Evolutionary conservation across 495 filamentous ascomycete species (phyloP), one percentile per base, ranked within the genome.

Genomic region (Viridothelium virens): DNA sequence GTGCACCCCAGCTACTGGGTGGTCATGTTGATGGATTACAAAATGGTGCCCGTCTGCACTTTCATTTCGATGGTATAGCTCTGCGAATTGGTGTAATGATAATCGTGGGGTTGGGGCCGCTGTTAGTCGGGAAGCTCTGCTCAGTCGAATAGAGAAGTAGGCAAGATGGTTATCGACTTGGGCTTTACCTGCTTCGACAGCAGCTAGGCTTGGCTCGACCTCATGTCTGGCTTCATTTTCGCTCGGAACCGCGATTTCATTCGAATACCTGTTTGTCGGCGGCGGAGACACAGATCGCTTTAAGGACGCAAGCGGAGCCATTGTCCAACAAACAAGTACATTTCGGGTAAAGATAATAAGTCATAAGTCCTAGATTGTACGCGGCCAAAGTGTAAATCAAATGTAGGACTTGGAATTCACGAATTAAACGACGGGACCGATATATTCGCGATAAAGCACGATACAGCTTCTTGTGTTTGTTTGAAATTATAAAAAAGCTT

Each of bases 11-110:
- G 86, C 83, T 9, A 87, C 75, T 2, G 86, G 86, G 73, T 89
- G 87, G 67, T 89, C 87, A 70, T 89, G 87, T 70, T 89, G 87
- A 72, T 88, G 85, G 37, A 89, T 78, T 41, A 89, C 80, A 68
- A 87, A 88, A 69, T 89, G 86, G 33, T 74, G 77, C 10, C 85
- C 87, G 18, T 76, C 61, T 5, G 69, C 63, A 63, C 83, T 73
- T 67, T 79, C 63, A 70, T 84, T 84, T 9, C 76, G 70, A 36
- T 72, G 70, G 73, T 88, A 89, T 1, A 89, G 74, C n/a, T 75
- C 70, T 36, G 66, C 62, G 74, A 85, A 89, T 2, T 73, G 72
- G 0, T 71, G 63, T 38, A 86, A 79, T 0, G 76, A 67, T 0
- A 87, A 69, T 37, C 77, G 73, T 25, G 80, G 78, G 5, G 16